Evolutionary conservation across 805 yeast species (phyloP).

Genomic region (Torulaspora indica): DNA sequence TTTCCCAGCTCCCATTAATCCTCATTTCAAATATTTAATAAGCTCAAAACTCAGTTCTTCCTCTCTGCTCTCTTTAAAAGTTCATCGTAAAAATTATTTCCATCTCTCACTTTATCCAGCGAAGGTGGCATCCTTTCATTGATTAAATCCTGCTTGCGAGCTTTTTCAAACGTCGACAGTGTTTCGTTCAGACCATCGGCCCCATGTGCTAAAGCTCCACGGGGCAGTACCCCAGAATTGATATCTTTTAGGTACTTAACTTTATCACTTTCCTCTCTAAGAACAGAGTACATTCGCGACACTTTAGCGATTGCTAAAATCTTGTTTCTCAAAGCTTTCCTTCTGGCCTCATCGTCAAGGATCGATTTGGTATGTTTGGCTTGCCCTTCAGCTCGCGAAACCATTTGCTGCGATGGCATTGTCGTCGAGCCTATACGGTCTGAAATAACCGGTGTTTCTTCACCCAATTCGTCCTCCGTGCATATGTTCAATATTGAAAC

Average conservation of each 20-base stretch:
- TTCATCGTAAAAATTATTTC: constrained; percentile 43
- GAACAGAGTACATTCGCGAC: constrained; percentile 82
- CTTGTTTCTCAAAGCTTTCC: constrained; percentile 70
- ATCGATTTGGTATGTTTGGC: constrained; percentile 20
- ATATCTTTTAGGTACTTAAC: constrained; percentile 72
- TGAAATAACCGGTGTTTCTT: constrained; percentile 54
- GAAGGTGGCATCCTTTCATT: constrained; percentile 91
- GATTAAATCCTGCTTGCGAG: constrained; percentile 67
- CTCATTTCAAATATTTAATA: constrained; percentile 1
- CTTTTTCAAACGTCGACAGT: constrained; percentile 74
- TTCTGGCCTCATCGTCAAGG: constrained; percentile 32
- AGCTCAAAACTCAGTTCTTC: constrained; percentile 8
- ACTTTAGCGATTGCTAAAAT: constrained; percentile 95
- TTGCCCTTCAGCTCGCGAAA: constrained; percentile 2
- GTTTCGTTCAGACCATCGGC: constrained; percentile 69
- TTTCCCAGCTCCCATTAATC: neutral
- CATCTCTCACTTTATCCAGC: constrained; percentile 49
- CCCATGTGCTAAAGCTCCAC: constrained; percentile 81
- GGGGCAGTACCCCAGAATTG: constrained; percentile 75
- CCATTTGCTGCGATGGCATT: constrained; percentile 18
- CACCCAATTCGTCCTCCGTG: constrained; percentile 89
- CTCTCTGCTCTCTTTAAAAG: constrained; percentile 30
- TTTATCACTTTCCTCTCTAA: constrained; percentile 83
- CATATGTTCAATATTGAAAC: constrained; percentile 87
- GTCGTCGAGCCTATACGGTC: constrained; percentile 35